phyloP scores from a whole-genome alignment of 352 stramenopile species.

The Phytophthora ohioensis region DNA sequence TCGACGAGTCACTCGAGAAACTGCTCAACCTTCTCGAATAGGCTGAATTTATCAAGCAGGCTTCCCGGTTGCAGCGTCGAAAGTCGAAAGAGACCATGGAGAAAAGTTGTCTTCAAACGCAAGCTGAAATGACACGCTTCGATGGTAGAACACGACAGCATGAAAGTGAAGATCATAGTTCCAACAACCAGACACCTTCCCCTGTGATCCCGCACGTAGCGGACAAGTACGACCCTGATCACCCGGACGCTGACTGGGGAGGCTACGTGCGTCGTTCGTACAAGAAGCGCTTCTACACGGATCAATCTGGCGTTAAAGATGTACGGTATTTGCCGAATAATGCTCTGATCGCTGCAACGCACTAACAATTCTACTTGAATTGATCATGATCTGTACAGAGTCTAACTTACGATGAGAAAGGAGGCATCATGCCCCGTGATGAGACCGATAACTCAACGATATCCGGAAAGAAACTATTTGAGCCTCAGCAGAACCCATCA shows the following conservation, averaged over 20 bases:
- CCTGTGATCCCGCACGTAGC: slow-evolving; percentile 55
- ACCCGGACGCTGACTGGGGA: slow-evolving; percentile 80
- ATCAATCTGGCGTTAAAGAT: slow-evolving; percentile 50
- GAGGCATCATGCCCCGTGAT: slow-evolving; percentile 62
- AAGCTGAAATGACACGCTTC: slow-evolving; percentile 49
- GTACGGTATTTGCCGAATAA: slow-evolving; percentile 26
- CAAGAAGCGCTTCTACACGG: slow-evolving; percentile 71
- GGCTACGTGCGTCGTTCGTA: slow-evolving; percentile 68
- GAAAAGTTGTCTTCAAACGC: slow-evolving; percentile 50
- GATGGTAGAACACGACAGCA: slow-evolving; percentile 22
- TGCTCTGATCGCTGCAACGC: not conserved
- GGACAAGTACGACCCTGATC: slow-evolving; percentile 79
- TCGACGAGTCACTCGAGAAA: slow-evolving; percentile 41
- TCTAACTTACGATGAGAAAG: slow-evolving; percentile 60
- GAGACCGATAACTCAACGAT: slow-evolving; percentile 20
- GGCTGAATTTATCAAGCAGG: not conserved
- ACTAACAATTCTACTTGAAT: not conserved
- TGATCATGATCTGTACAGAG: slow-evolving; percentile 40
- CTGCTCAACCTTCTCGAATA: slow-evolving; percentile 19
- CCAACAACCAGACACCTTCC: slow-evolving; percentile 28
- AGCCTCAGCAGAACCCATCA: slow-evolving; percentile 50
- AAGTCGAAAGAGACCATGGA: slow-evolving; percentile 43
- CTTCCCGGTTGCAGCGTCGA: not conserved
- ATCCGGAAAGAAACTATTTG: slow-evolving; percentile 66
- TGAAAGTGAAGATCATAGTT: not conserved